phyloP scores from a whole-genome alignment of 768 basidiomycete species.

The Hygrophoropsis aurantiaca region DNA sequence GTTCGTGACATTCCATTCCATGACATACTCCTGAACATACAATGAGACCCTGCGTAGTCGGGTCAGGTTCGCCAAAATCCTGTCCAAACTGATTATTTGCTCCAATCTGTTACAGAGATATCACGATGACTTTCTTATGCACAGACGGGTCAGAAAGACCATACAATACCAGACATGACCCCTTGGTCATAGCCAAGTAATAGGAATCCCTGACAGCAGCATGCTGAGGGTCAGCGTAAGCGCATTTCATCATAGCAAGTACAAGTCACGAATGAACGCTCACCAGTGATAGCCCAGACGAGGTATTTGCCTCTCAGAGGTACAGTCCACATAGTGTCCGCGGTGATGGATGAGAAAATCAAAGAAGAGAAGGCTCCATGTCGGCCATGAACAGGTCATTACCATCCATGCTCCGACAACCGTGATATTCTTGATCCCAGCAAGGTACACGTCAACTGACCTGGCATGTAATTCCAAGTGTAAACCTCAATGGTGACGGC shows the following conservation, averaged over 20 bases:
- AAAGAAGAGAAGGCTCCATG: not conserved
- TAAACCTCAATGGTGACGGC: no score
- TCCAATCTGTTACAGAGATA: slow-evolving; percentile 28
- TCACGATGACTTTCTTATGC: not conserved
- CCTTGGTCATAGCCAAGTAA: slow-evolving; percentile 37
- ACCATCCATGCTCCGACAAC: not conserved
- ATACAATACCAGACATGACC: slow-evolving; percentile 41
- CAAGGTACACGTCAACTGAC: not conserved
- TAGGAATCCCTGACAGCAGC: slow-evolving; percentile 41
- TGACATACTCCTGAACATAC: slow-evolving; percentile 17
- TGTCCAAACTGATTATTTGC: slow-evolving; percentile 39
- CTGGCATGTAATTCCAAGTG: no score
- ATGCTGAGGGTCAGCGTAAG: slow-evolving; percentile 20
- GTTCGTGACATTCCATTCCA: not conserved
- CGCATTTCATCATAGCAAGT: no score
- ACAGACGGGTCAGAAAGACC: not conserved
- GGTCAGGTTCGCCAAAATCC: slow-evolving; percentile 37
- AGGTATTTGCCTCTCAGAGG: slow-evolving; percentile 36
- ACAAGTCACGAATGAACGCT: not conserved
- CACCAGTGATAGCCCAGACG: slow-evolving; percentile 41
- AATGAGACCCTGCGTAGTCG: slow-evolving; percentile 38
- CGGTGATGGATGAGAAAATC: not conserved
- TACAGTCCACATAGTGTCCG: slow-evolving; percentile 33
- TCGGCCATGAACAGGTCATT: not conserved
- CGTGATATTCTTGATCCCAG: not conserved